phyloP scores from a whole-genome alignment of 306 rosid species.

The Ammopiptanthus mongolicus region DNA sequence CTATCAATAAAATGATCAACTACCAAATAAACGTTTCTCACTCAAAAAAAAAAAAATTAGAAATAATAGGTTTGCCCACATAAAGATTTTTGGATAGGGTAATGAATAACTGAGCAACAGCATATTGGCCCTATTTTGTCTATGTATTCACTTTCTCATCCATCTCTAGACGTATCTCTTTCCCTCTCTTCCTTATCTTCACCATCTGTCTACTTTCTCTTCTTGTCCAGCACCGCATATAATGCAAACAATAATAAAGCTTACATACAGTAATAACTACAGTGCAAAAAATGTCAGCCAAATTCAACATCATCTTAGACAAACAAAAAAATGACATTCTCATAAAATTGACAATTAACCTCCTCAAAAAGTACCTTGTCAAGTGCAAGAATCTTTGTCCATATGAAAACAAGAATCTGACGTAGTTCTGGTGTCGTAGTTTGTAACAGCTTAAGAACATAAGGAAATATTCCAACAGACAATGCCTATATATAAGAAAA shows the following conservation, averaged over 20 bases:
- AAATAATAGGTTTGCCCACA: neutral
- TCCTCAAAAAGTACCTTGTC: conserved; percentile 65
- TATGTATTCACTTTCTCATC: neutral
- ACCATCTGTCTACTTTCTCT: neutral
- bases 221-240: neutral
- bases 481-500: conserved; percentile 54
- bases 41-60: neutral
- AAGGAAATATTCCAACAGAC: conserved; percentile 98
- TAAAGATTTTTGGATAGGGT: neutral
- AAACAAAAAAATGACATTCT: neutral
- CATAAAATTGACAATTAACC: neutral
- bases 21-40: neutral
- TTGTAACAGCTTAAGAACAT: conserved; percentile 90
- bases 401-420: conserved; percentile 93
- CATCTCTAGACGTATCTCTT: neutral
- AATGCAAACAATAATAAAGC: neutral
- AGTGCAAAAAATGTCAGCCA: neutral
- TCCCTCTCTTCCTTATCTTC: neutral
- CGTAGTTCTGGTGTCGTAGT: conserved; percentile 93
- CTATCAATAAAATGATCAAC: neutral
- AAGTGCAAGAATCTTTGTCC: conserved; percentile 98
- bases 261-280: neutral
- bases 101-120: neutral
- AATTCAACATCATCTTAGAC: neutral
- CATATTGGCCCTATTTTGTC: neutral